Evolutionary conservation across 176 grass and related monocot genomes (phyloP).

Genomic region (Typha latifolia): DNA sequence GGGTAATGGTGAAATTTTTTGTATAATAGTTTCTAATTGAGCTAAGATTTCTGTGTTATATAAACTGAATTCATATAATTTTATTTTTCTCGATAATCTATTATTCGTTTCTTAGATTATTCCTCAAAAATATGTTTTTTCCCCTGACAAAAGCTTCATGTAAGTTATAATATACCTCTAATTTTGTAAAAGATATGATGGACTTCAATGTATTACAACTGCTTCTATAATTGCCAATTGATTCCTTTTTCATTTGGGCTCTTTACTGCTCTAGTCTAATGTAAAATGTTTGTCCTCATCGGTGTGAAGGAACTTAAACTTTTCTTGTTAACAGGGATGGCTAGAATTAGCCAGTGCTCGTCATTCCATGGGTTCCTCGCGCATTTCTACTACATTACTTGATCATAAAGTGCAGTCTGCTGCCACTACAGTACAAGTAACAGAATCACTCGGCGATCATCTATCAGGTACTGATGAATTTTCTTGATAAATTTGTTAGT

Average conservation of each 20-base stretch:
- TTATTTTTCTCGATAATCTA: too few species aligned
- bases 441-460: constrained; percentile 19
- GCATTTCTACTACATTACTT: constrained; percentile 61
- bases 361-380: constrained; percentile 71
- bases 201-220: neutral
- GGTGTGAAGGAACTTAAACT: neutral
- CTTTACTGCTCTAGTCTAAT: neutral
- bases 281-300: neutral
- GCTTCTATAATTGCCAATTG: neutral
- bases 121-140: too few species aligned
- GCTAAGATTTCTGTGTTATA: too few species aligned
- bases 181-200: too few species aligned
- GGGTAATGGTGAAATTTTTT: too few species aligned
- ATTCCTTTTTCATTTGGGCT: neutral
- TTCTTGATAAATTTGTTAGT: neutral
- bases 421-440: constrained; percentile 56
- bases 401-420: constrained; percentile 78
- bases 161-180: too few species aligned
- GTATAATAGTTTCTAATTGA: too few species aligned
- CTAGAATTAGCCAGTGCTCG: constrained; percentile 80
- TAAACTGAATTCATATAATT: too few species aligned
- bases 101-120: too few species aligned
- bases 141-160: too few species aligned
- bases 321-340: constrained; percentile 59
- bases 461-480: constrained; percentile 34